Conservation (phyloP, 2,329 filamentous ascomycete species). For the Alternaria postmessia region DNA sequence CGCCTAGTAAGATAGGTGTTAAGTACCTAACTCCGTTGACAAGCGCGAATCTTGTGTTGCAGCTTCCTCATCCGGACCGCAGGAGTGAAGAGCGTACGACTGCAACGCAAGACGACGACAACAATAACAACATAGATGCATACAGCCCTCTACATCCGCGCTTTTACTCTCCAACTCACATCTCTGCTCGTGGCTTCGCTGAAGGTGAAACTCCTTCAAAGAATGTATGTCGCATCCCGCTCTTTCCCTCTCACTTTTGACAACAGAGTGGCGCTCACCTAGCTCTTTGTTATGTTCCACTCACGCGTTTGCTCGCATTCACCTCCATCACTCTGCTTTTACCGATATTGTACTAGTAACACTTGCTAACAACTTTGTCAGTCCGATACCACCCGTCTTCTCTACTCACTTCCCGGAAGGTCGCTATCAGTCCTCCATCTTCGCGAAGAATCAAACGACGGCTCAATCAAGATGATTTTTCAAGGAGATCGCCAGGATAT, state of each 20-base stretch:
- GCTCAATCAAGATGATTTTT: conserved; percentile 36
- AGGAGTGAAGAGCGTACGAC: conserved; percentile 26
- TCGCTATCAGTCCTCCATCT: conserved; percentile 7
- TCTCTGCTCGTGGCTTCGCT: conserved; percentile 25
- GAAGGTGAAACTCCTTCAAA: conserved; percentile 37
- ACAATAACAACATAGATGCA: neutral
- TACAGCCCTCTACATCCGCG: conserved; percentile 30
- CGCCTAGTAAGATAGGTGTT: conserved; percentile 13
- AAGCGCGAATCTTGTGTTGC: conserved; percentile 4
- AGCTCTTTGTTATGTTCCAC: conserved; percentile 7
- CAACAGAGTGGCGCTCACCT: conserved; percentile 8
- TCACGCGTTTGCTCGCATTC: conserved; percentile 12
- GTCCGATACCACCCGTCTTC: conserved; percentile 35
- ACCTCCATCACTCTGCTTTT: conserved; percentile 8
- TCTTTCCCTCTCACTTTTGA: conserved; percentile 23
- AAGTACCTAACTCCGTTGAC: conserved; percentile 19
- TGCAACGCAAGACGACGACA: conserved; percentile 5
- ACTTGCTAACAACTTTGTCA: conserved; percentile 24
- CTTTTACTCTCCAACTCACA: conserved; percentile 44
- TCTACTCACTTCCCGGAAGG: conserved; percentile 29
- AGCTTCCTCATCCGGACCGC: conserved; percentile 19
- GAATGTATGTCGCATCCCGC: conserved; percentile 40
- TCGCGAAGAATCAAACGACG: conserved; percentile 24
- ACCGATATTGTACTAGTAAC: neutral
- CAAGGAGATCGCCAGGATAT: conserved; percentile 35